Evolutionary conservation across 495 filamentous ascomycete genomes (phyloP).

Genomic region (Lophiotrema nucula): DNA sequence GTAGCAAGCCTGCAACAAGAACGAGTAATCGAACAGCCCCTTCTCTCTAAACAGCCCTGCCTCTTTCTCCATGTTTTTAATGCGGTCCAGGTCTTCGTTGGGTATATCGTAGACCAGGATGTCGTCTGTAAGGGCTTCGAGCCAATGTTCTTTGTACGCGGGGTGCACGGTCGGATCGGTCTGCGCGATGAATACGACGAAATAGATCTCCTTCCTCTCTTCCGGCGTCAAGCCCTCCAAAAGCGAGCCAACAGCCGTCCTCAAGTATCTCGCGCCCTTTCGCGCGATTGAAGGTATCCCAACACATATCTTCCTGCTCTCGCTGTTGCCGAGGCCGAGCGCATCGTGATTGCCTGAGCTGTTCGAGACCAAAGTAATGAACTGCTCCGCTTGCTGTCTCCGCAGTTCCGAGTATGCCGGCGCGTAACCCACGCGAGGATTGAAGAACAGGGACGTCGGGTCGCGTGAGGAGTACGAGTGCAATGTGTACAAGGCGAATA

Average conservation of each 20-base stretch:
- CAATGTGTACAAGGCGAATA: constrained; percentile 21
- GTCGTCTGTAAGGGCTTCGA: constrained; percentile 47
- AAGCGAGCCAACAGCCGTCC: constrained; percentile 51
- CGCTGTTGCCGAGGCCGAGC: constrained; percentile 18
- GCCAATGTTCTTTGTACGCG: constrained; percentile 51
- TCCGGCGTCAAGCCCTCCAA: constrained; percentile 48
- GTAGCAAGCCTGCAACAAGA: constrained; percentile 49
- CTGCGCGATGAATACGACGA: constrained; percentile 57
- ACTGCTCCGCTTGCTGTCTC: constrained; percentile 41
- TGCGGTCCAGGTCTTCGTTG: constrained; percentile 28
- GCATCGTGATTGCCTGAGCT: not conserved
- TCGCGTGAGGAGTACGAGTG: constrained; percentile 41
- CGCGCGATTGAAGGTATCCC: constrained; percentile 33
- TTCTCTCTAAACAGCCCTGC: constrained; percentile 43
- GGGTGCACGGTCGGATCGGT: constrained; percentile 50
- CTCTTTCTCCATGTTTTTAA: constrained; percentile 38
- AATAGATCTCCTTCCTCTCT: constrained; percentile 48
- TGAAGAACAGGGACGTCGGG: constrained; percentile 48
- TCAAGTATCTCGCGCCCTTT: constrained; percentile 44
- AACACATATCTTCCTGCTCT: constrained; percentile 27
- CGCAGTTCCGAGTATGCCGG: constrained; percentile 44
- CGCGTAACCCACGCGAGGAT: constrained; percentile 43
- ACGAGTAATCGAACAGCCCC: constrained; percentile 52
- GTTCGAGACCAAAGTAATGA: constrained; percentile 31
- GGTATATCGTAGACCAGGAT: constrained; percentile 47